These are phyloP conservation scores for Tulasnella sp. DNA, from an alignment of 768 basidiomycete genomes.

Conservation along the genomic window DNA sequence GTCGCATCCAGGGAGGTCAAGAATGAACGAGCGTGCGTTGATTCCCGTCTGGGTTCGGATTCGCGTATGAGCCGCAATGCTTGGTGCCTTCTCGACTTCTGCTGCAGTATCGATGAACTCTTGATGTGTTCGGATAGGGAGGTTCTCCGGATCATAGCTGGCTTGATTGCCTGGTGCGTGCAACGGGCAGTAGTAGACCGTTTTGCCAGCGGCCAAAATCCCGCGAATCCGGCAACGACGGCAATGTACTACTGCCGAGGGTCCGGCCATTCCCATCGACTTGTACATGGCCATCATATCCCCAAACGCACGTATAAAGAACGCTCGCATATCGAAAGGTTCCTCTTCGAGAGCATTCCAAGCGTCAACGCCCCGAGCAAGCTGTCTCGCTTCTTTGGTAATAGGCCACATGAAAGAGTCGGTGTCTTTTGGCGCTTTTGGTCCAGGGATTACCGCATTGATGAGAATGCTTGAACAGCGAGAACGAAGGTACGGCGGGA, in stretches of 20 bases:
- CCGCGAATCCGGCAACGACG: conserved; percentile 47
- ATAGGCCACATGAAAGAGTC: conserved; percentile 49
- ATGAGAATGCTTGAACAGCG: conserved; percentile 46
- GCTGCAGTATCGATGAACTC: conserved; percentile 1
- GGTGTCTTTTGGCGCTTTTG: conserved; percentile 49
- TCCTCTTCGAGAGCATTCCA: conserved; percentile 42
- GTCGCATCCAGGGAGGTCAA: conserved; percentile 43
- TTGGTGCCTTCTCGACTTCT: neutral
- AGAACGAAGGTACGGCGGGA: conserved; percentile 48
- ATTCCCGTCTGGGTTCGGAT: conserved; percentile 44
- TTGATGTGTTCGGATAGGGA: conserved; percentile 21
- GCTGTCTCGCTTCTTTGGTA: conserved; percentile 45
- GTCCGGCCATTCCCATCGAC: conserved; percentile 50
- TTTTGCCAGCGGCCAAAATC: conserved; percentile 31
- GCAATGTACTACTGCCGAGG: conserved; percentile 48
- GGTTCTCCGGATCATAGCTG: neutral
- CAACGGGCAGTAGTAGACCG: conserved; percentile 37
- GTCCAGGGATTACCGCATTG: conserved; percentile 54
- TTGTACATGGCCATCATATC: conserved; percentile 47
- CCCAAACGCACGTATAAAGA: conserved; percentile 42
- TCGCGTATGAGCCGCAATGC: conserved; percentile 37
- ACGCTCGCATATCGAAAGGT: conserved; percentile 44
- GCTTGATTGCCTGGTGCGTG: conserved; percentile 36
- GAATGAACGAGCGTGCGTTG: conserved; percentile 45
- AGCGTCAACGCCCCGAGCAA: conserved; percentile 44